phyloP scores from a whole-genome alignment of 2,329 filamentous ascomycete genomes.

The Colletotrichum coccodes region DNA sequence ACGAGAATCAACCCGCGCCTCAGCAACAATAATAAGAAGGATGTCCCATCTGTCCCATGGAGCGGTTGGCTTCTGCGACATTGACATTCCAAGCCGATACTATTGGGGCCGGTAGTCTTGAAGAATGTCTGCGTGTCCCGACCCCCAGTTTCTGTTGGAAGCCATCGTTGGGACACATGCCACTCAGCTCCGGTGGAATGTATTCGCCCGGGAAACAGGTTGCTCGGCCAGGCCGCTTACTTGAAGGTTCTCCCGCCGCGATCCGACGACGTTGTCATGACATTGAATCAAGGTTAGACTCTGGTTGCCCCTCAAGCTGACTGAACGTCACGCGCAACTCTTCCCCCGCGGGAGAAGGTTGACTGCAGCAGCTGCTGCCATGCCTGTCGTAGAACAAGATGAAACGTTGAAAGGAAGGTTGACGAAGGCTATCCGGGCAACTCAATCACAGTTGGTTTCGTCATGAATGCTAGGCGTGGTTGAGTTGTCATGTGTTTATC shows the following conservation, averaged over 20 bases:
- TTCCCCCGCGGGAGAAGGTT: not conserved
- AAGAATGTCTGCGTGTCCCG: not conserved
- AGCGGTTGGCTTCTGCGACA: not conserved
- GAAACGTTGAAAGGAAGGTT: constrained; percentile 18
- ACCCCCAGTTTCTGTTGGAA: not conserved
- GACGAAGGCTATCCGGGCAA: constrained; percentile 18
- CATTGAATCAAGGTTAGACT: constrained; percentile 20
- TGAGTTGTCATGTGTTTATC: constrained; percentile 20
- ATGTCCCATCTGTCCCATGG: not conserved
- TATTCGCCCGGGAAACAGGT: not conserved
- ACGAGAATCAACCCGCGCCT: not conserved
- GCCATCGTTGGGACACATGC: not conserved
- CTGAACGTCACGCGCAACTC: not conserved
- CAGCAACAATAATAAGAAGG: constrained; percentile 3
- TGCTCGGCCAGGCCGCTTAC: not conserved
- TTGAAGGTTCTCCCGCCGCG: not conserved
- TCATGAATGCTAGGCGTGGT: not conserved
- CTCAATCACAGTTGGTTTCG: not conserved
- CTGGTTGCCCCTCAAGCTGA: not conserved
- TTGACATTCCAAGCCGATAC: constrained; percentile 2
- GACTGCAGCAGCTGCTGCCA: constrained; percentile 1
- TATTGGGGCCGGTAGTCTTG: not conserved
- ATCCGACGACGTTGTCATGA: not conserved
- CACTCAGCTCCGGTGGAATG: constrained; percentile 2
- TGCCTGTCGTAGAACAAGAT: constrained; percentile 24